These are phyloP conservation scores for Linderniella brevidens DNA, from an alignment of 257 asterid genomes.

Conservation along the genomic window DNA sequence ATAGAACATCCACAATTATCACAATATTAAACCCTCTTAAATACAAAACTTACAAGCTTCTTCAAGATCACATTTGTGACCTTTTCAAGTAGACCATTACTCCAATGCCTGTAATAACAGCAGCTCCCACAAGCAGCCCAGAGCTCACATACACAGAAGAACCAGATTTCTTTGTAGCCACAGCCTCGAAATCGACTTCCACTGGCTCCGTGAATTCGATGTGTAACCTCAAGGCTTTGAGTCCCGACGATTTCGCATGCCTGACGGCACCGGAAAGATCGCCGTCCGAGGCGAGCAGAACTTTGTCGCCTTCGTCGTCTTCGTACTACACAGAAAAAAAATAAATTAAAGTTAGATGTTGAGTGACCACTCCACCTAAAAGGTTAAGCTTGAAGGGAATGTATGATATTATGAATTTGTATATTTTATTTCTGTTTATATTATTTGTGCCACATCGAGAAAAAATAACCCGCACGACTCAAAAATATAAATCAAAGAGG, in stretches of 20 bases:
- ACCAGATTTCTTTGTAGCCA: constrained; percentile 11
- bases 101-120: constrained; percentile 41
- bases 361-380: no score
- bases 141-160: constrained; percentile 12
- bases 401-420: no score
- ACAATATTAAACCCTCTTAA: no score
- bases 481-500: no score
- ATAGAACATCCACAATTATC: no score
- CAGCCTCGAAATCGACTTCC: constrained; percentile 6
- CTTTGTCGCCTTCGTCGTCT: constrained; percentile 94
- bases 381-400: no score
- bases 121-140: constrained; percentile 55
- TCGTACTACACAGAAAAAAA: constrained; percentile 41
- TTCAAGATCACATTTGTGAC: constrained; percentile 19
- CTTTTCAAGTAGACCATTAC: constrained; percentile 52
- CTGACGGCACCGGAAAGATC: constrained; percentile 75
- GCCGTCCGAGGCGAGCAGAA: constrained; percentile 58
- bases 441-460: no score
- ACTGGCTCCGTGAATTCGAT: no score
- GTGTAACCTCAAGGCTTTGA: constrained; percentile 16
- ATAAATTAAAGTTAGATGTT: no score
- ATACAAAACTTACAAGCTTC: no score
- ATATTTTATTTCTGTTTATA: no score
- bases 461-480: no score
- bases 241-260: constrained; percentile 50